A percentile compares a stretch with the other conserved stretches of the same genome.
These are phyloP conservation scores for Globisporangium rhizosaccharum DNA, from an alignment of 352 stramenopile species.

Conservation along the genomic window DNA sequence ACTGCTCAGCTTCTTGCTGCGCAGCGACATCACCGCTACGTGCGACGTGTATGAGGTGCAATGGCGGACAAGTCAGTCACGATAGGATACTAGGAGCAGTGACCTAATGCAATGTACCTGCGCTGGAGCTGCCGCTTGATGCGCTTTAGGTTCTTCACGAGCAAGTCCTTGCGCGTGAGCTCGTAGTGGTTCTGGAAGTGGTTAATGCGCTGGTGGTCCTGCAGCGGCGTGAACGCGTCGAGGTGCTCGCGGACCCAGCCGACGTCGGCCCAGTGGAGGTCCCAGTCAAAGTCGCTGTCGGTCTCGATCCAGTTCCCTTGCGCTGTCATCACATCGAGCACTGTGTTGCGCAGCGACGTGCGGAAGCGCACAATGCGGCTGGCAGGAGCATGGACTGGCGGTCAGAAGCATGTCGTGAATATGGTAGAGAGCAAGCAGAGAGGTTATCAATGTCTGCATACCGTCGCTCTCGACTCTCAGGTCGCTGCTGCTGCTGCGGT, in stretches of 20 bases:
- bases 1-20: conserved; percentile 36
- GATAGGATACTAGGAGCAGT: too few relatives aligned
- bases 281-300: conserved; percentile 71
- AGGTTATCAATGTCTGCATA: not conserved
- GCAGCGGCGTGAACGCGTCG: conserved; percentile 52
- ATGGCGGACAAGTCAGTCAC: too few relatives aligned
- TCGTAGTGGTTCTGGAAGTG: conserved; percentile 94
- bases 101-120: conserved; percentile 17
- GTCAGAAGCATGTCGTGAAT: too few relatives aligned
- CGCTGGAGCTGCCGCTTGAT: conserved; percentile 80
- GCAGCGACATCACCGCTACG: conserved; percentile 19
- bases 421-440: not conserved
- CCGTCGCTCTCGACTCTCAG: conserved; percentile 10
- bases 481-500: not conserved
- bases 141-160: conserved; percentile 91
- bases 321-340: conserved; percentile 62
- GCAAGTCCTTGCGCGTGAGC: conserved; percentile 86
- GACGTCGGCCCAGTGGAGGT: conserved; percentile 82
- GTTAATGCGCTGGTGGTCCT: conserved; percentile 80
- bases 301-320: conserved; percentile 68
- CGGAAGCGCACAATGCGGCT: conserved; percentile 34
- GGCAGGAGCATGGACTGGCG: too few relatives aligned
- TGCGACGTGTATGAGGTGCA: too few relatives aligned
- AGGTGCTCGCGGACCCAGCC: conserved; percentile 80
- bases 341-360: conserved; percentile 70